These are phyloP conservation scores for Euphorbia lathyris DNA, from an alignment of 345 rosid genomes.

Conservation along the genomic window DNA sequence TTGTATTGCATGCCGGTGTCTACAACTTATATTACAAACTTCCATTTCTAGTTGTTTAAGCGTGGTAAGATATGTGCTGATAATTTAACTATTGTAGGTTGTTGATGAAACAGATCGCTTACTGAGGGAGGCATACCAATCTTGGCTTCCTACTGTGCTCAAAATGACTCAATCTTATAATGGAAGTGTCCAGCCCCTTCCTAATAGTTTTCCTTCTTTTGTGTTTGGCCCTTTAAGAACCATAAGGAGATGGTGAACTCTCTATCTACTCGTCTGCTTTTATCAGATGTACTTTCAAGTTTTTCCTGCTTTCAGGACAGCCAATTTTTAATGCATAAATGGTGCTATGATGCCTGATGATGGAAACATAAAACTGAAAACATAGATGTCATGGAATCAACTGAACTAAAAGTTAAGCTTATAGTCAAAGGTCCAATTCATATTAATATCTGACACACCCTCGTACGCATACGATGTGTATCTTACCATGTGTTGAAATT, in stretches of 20 bases:
- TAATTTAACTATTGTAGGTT: constrained; percentile 49
- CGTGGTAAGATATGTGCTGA: constrained; percentile 23
- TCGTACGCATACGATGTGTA: no score
- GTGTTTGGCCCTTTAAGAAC: constrained; percentile 64
- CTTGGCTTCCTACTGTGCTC: constrained; percentile 94
- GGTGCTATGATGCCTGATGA: background rate
- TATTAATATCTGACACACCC: no score
- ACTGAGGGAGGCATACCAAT: constrained; percentile 91
- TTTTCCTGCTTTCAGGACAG: background rate
- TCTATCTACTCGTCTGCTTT: background rate
- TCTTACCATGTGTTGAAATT: no score
- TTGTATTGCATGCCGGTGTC: background rate
- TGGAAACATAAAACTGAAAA: no score
- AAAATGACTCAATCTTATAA: constrained; percentile 42
- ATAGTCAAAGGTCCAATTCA: no score
- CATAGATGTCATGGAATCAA: no score
- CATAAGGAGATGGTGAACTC: constrained; percentile 73
- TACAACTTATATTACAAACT: background rate
- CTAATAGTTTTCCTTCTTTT: constrained; percentile 29
- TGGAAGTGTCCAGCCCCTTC: constrained; percentile 34
- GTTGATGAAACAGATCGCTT: constrained; percentile 96
- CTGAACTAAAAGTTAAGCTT: no score
- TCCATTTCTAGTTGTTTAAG: background rate
- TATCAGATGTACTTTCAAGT: constrained; percentile 1
- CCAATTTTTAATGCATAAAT: background rate